Evolutionary conservation across 192 early-diverging fungal genomes (phyloP).

Genomic region (Cetraspora pellucida): DNA sequence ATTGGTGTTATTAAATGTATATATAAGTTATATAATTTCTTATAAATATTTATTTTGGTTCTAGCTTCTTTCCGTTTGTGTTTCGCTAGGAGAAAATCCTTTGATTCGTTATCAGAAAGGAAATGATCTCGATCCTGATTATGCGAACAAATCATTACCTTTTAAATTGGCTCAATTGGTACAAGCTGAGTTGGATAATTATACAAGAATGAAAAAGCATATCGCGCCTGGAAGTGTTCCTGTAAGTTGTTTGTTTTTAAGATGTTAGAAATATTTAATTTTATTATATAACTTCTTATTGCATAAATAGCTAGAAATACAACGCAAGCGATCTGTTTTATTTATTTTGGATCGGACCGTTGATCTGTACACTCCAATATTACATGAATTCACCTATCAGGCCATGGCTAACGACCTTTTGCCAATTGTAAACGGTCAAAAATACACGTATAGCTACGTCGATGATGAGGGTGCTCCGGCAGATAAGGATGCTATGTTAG

Average conservation of each 20-base stretch:
- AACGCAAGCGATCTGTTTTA: constrained; percentile 70
- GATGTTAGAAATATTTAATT: not conserved
- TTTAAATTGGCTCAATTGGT: constrained; percentile 79
- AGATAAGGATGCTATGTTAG: constrained; percentile 58
- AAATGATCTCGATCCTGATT: constrained; percentile 56
- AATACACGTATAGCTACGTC: constrained; percentile 61
- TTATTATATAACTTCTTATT: constrained; percentile 36
- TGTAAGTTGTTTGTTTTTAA: not conserved
- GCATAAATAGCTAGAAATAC: constrained; percentile 33
- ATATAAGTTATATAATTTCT: not conserved
- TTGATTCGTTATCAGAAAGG: constrained; percentile 90
- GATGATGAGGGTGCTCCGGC: constrained; percentile 49
- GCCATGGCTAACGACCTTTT: constrained; percentile 97
- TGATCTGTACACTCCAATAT: constrained; percentile 85
- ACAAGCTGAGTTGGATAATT: constrained; percentile 83
- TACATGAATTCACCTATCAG: constrained; percentile 99
- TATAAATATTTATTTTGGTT: not conserved
- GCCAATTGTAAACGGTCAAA: constrained; percentile 61
- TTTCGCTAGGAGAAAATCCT: constrained; percentile 87
- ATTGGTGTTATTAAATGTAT: not conserved
- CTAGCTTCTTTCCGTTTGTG: constrained; percentile 85
- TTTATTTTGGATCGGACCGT: constrained; percentile 91
- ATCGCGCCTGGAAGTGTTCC: constrained; percentile 48
- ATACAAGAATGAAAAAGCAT: constrained; percentile 68
- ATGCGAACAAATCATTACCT: constrained; percentile 68